Conservation (phyloP, 2,329 filamentous ascomycete species). For the Pseudogymnoascus sp. region DNA sequence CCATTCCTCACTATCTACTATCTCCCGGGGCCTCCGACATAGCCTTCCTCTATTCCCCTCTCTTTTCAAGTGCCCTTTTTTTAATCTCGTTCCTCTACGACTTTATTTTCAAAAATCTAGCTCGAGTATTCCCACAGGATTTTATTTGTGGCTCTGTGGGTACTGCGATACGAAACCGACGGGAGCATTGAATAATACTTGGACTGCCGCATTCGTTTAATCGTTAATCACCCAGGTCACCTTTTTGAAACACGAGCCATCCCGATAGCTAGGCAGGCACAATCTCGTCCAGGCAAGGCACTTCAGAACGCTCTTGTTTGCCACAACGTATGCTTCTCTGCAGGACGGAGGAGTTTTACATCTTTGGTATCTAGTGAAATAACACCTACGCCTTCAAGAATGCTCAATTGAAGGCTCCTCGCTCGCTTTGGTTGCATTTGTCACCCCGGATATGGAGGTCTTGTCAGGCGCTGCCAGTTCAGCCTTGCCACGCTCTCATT, state of each 20-base stretch:
- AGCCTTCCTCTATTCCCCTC: background rate
- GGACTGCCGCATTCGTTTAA: background rate
- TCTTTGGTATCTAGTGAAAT: background rate
- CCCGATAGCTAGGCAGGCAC: conserved; percentile 1
- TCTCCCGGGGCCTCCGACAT: background rate
- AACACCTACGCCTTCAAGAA: background rate
- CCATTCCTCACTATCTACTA: background rate
- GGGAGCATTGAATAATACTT: background rate
- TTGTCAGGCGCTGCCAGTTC: conserved; percentile 11
- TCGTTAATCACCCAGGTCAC: conserved; percentile 6
- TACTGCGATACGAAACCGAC: background rate
- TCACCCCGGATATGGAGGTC: conserved; percentile 1
- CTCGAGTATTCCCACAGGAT: background rate
- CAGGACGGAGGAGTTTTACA: background rate
- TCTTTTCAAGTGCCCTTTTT: background rate
- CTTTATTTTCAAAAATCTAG: background rate
- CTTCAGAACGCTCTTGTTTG: background rate
- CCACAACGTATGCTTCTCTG: background rate
- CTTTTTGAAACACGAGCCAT: conserved; percentile 4
- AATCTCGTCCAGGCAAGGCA: conserved; percentile 1
- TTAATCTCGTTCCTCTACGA: background rate
- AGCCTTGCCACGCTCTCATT: conserved; percentile 26
- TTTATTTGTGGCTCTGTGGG: background rate
- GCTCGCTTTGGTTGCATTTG: conserved; percentile 2
- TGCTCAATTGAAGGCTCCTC: background rate